Evolutionary conservation across 2,329 filamentous ascomycete species (phyloP).

Genomic region (Alternaria hordeiaustralica): DNA sequence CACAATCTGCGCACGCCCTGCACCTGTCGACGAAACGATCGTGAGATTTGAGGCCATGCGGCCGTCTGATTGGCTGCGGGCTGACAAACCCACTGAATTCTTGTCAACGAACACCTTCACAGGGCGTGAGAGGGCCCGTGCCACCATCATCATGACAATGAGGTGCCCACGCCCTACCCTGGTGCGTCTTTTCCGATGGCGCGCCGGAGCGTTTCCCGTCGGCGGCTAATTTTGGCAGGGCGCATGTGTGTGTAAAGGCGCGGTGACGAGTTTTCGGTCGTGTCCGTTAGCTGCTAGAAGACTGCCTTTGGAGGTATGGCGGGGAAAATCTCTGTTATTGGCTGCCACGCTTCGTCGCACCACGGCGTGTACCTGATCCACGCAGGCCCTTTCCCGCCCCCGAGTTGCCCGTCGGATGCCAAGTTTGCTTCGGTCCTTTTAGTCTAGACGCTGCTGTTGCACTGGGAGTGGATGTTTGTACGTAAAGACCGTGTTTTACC

Average conservation of each 20-base stretch:
- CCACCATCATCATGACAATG: conserved; percentile 4
- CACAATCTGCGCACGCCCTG: conserved; percentile 20
- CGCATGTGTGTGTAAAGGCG: conserved; percentile 4
- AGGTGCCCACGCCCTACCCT: conserved; percentile 15
- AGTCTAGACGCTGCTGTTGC: conserved; percentile 20
- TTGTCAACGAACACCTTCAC: conserved; percentile 15
- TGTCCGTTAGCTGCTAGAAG: conserved; percentile 21
- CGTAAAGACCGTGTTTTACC: conserved; percentile 16
- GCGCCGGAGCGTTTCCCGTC: conserved; percentile 18
- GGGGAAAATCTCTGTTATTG: conserved; percentile 27
- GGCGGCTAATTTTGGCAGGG: conserved; percentile 15
- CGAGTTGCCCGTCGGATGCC: conserved; percentile 18
- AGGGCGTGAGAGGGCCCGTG: conserved; percentile 8
- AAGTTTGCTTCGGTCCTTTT: conserved; percentile 4
- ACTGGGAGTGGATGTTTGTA: conserved; percentile 29
- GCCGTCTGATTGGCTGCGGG: conserved; percentile 11
- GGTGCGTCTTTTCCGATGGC: conserved; percentile 4
- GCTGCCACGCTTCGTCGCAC: conserved; percentile 10
- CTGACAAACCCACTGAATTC: conserved; percentile 21
- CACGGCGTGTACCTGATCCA: conserved; percentile 1
- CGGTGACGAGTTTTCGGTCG: conserved; percentile 5
- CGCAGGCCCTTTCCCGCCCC: conserved; percentile 11
- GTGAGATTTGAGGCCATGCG: background rate
- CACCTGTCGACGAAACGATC: conserved; percentile 5
- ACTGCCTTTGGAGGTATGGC: conserved; percentile 24